phyloP scores from a whole-genome alignment of 169 alveolate genomes.

The Perkinsus chesapeaki region DNA sequence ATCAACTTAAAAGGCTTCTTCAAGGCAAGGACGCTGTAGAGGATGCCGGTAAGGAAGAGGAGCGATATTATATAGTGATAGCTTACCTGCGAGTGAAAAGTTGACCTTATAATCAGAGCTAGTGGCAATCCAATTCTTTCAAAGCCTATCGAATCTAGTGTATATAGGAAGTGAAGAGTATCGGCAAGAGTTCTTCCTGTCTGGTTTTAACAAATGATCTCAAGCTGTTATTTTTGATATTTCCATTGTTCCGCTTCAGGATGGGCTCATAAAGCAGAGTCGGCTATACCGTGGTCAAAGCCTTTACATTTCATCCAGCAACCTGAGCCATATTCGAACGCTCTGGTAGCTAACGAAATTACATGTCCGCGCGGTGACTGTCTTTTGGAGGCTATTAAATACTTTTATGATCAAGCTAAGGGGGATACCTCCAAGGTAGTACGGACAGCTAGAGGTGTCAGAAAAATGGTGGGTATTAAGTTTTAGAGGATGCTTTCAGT shows the following conservation, averaged over 20 bases:
- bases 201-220: no score
- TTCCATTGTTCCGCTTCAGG: neutral
- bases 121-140: no score
- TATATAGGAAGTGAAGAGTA: no score
- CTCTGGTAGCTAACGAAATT: neutral
- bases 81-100: no score
- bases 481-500: no score
- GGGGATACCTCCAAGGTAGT: neutral
- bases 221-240: no score
- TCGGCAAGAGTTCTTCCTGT: no score
- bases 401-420: neutral
- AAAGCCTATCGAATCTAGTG: no score
- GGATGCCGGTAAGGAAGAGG: constrained; percentile 35
- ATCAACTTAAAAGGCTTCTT: constrained; percentile 24
- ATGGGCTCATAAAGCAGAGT: neutral
- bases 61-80: no score
- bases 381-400: neutral
- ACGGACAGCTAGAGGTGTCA: no score
- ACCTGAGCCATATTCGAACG: neutral
- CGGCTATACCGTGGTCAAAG: neutral
- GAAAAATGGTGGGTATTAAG: no score
- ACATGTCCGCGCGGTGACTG: neutral
- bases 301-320: neutral
- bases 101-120: no score
- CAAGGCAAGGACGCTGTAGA: constrained; percentile 36